Percentiles rank a stretch among this genome's conserved stretches.
Conservation (phyloP, 176 grass and related monocot species). For the Zoysia pacifica region DNA sequence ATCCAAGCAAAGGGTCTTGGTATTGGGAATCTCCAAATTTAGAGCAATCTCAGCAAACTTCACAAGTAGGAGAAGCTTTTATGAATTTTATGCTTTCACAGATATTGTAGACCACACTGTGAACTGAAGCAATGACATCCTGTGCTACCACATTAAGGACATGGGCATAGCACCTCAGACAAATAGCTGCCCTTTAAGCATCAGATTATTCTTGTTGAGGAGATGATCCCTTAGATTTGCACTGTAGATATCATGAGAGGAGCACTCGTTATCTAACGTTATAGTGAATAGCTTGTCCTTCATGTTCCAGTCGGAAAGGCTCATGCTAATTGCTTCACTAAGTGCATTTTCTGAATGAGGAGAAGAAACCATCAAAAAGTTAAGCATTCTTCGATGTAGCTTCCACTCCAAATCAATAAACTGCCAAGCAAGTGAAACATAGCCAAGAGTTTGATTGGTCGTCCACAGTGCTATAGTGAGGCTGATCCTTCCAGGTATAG, state of each 20-base stretch:
- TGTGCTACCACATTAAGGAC: conserved; percentile 69
- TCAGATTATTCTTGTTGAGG: conserved; percentile 78
- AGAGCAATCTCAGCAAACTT: conserved; percentile 79
- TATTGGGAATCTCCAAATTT: conserved; percentile 67
- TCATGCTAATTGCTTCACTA: conserved; percentile 65
- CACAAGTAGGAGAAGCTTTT: conserved; percentile 67
- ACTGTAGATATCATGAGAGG: conserved; percentile 95
- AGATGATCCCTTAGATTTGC: conserved; percentile 80
- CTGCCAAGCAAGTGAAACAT: conserved; percentile 73
- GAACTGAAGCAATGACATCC: conserved; percentile 84
- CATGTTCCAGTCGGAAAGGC: conserved; percentile 78
- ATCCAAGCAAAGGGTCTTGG: conserved; percentile 74
- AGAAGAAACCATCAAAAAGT: conserved; percentile 94
- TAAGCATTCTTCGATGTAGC: conserved; percentile 75
- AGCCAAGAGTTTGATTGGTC: conserved; percentile 84
- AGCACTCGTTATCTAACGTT: conserved; percentile 83
- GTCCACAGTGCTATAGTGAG: conserved; percentile 79
- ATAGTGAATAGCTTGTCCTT: conserved; percentile 84
- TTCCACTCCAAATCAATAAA: conserved; percentile 71
- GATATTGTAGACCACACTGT: conserved; percentile 81
- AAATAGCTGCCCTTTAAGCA: conserved; percentile 86
- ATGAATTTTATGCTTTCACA: conserved; percentile 92
- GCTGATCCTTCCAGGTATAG: conserved; percentile 70
- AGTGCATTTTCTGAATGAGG: conserved; percentile 92
- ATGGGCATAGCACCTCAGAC: conserved; percentile 83